These are phyloP conservation scores for Botrytis cinerea DNA, from an alignment of 2,329 filamentous ascomycete species.

Conservation along the genomic window DNA sequence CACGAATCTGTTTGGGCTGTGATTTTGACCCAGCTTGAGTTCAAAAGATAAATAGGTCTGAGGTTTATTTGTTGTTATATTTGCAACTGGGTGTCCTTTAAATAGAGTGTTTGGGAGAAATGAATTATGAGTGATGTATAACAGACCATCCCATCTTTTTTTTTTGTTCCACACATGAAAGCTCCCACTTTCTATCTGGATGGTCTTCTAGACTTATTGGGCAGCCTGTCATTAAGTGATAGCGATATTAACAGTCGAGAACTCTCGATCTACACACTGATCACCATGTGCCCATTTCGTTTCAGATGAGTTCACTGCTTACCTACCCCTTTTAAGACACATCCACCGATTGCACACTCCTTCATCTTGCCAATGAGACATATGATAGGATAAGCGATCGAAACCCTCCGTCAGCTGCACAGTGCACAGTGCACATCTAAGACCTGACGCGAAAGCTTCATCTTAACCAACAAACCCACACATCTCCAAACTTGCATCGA, in stretches of 20 bases:
- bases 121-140: not conserved
- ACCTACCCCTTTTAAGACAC: not conserved
- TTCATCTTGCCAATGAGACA: not conserved
- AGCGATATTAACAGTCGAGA: not conserved
- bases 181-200: not conserved
- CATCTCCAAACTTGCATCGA: not conserved
- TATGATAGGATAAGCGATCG: not conserved
- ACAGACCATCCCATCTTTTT: not conserved
- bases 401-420: not conserved
- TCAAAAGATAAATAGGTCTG: not conserved
- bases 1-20: not conserved
- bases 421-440: not conserved
- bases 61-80: not conserved
- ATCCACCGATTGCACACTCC: not conserved
- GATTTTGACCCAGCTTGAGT: not conserved
- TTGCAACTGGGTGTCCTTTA: not conserved
- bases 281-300: not conserved
- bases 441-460: constrained; percentile 11
- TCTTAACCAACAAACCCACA: not conserved
- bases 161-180: not conserved
- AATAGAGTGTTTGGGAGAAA: not conserved
- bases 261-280: constrained; percentile 7
- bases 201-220: not conserved
- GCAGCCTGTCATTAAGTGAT: not conserved
- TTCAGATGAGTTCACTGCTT: constrained; percentile 1